Conservation (phyloP, 306 rosid species). For the Cicer pinnatifidum region DNA sequence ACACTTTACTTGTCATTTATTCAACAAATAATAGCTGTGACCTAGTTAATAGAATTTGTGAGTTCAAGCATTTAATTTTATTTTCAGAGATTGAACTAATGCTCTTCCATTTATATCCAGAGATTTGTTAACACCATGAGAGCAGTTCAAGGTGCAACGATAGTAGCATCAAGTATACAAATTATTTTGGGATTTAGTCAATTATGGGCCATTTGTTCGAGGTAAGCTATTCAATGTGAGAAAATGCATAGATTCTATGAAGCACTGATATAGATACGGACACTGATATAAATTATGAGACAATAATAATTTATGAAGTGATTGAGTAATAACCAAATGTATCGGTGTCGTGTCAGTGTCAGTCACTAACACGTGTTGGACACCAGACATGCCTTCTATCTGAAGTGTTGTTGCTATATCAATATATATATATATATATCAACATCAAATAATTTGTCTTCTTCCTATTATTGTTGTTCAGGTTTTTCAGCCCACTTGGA, state of each 20-base stretch:
- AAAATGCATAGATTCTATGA: neutral
- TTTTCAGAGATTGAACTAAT: slow-evolving; percentile 22
- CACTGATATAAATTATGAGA: too few relatives aligned
- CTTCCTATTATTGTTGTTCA: slow-evolving; percentile 40
- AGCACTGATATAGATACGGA: too few relatives aligned
- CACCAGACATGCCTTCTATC: too few relatives aligned
- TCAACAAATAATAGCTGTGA: neutral
- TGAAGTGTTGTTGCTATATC: too few relatives aligned
- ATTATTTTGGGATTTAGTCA: slow-evolving; percentile 95
- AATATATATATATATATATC: neutral
- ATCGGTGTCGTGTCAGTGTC: too few relatives aligned
- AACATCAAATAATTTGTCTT: slow-evolving; percentile 18
- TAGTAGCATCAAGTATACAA: slow-evolving; percentile 91
- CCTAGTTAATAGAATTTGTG: neutral
- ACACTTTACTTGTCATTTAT: slow-evolving; percentile 15
- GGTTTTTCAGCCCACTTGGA: slow-evolving; percentile 99
- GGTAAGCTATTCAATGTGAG: slow-evolving; percentile 55
- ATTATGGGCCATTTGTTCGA: slow-evolving; percentile 94
- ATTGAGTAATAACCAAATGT: too few relatives aligned
- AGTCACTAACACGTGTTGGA: too few relatives aligned
- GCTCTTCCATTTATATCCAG: slow-evolving; percentile 50
- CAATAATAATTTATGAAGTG: too few relatives aligned
- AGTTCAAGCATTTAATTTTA: neutral
- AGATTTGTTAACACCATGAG: slow-evolving; percentile 90
- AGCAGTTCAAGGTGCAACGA: slow-evolving; percentile 94